phyloP scores from a whole-genome alignment of 2,329 filamentous ascomycete species.

The Emmonsia crescens region DNA sequence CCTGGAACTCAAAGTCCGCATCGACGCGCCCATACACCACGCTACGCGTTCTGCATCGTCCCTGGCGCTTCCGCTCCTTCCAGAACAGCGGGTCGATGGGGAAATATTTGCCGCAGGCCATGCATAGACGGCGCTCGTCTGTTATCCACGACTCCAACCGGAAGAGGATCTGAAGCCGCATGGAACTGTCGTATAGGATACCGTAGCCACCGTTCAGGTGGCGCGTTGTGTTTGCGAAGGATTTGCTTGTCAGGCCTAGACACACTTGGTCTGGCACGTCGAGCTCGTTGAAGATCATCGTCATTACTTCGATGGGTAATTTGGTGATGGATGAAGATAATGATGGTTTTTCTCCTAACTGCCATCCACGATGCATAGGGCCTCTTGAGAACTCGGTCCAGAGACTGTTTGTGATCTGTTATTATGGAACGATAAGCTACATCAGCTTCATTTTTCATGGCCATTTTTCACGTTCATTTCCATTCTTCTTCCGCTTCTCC shows the following conservation, averaged over 20 bases:
- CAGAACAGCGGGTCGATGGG: constrained; percentile 7
- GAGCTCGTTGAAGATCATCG: constrained; percentile 9
- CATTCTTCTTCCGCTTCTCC: background rate
- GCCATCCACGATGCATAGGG: background rate
- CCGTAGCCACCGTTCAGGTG: background rate
- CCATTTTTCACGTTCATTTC: background rate
- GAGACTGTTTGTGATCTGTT: background rate
- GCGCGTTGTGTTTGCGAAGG: constrained; percentile 2
- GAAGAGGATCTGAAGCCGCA: constrained; percentile 9
- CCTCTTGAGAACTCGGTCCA: background rate
- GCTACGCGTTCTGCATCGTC: constrained; percentile 6
- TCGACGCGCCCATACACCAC: constrained; percentile 7
- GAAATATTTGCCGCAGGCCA: constrained; percentile 9
- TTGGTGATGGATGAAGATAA: background rate
- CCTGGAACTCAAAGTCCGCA: constrained; percentile 10
- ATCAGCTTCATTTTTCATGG: constrained; percentile 2
- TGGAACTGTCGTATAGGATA: constrained; percentile 5
- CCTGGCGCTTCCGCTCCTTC: constrained; percentile 3
- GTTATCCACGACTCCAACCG: constrained; percentile 7
- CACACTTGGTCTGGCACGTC: constrained; percentile 6
- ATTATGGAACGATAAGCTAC: background rate
- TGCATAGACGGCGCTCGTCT: constrained; percentile 4
- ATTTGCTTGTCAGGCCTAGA: constrained; percentile 9
- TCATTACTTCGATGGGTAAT: constrained; percentile 5
- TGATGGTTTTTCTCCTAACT: too few species aligned